Percentiles rank a stretch among this genome's conserved stretches.
Evolutionary conservation across 768 basidiomycete genomes (phyloP).

Genomic region (Crepidotus variabilis): DNA sequence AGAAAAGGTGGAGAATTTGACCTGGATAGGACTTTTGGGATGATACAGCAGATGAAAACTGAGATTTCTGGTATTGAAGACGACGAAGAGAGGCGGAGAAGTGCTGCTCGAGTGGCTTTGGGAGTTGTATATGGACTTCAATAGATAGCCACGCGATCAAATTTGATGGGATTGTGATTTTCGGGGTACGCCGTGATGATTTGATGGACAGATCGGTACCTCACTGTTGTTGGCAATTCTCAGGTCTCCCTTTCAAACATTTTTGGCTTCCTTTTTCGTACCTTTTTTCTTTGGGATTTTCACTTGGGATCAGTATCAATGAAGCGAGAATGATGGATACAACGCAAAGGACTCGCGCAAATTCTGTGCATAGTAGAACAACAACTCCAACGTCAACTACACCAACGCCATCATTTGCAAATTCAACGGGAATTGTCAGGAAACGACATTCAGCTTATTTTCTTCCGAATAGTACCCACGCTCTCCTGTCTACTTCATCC

Average conservation of each 20-base stretch:
- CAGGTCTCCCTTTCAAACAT: background rate
- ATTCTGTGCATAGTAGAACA: background rate
- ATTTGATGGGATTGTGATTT: background rate
- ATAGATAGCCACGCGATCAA: background rate
- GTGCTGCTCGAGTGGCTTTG: constrained; percentile 70
- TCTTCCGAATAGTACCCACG: constrained; percentile 8
- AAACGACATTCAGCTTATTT: constrained; percentile 18
- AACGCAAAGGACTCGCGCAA: background rate
- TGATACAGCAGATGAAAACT: constrained; percentile 66
- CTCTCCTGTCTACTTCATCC: background rate
- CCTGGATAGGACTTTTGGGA: constrained; percentile 53
- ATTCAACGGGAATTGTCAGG: background rate
- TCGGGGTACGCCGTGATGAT: background rate
- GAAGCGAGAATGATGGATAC: background rate
- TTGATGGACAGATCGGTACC: background rate
- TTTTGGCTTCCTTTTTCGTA: background rate
- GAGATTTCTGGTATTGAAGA: constrained; percentile 69
- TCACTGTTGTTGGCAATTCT: background rate
- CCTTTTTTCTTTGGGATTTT: background rate
- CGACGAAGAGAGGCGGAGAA: constrained; percentile 58
- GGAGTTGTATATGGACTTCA: constrained; percentile 70
- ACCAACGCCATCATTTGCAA: background rate
- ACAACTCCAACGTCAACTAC: background rate
- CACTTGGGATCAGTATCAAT: background rate
- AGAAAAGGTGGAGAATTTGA: constrained; percentile 49